Base-by-base conservation (phyloP, 441 rosid genomes). In the Syzygium syzygioides region DNA sequence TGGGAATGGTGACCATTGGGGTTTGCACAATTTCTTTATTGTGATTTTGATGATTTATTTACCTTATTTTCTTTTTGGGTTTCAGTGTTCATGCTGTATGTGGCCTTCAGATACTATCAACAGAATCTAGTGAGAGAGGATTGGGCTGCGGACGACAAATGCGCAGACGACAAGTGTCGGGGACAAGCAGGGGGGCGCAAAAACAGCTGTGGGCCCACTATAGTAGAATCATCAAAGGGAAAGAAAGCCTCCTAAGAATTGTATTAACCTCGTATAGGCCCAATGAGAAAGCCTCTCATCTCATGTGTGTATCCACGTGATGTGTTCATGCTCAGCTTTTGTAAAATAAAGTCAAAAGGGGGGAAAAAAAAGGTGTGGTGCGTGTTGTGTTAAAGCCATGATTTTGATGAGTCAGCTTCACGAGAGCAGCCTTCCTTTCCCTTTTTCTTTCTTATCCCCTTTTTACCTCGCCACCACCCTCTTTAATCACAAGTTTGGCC, bases 51-150 rank as follows among this genome's bases (percentile, higher is more conserved):
- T 15, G 14, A 37, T 52, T n/a, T 20, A 28, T 34, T 34, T 64
- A 66, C 79, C 45, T 18, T 34, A 26, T 20, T 71, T 37, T 41
- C 28, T 6, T 19, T 71, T 71, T 0, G 83, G 9, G 17, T 20
- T 76, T 57, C 87, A 88, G 89, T 85, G 79, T 64, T 88, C 79
- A 85, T 88, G 83, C 89, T 88, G 14, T 62, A n/a, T 10, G 87
- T 66, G 32, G 89, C 87, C 85, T 88, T 83, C 17, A 32, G 87
- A 64, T 84, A 59, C 41, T 54, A 84, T 68, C 87, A 52, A 53
- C 89, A 88, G 66, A 52, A 71, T 26, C 10, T 85, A 85, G 83
- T 30, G 56, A 60, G n/a, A 37, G 86, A 88, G n/a, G 41, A 54
- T 41, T 41, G 56, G 85, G 4, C 4, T 3, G 28, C 48, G 71